Evolutionary conservation across 116 monocot species (phyloP), one percentile per base, ranked within the genome.

Genomic region (Cymodocea nodosa): DNA sequence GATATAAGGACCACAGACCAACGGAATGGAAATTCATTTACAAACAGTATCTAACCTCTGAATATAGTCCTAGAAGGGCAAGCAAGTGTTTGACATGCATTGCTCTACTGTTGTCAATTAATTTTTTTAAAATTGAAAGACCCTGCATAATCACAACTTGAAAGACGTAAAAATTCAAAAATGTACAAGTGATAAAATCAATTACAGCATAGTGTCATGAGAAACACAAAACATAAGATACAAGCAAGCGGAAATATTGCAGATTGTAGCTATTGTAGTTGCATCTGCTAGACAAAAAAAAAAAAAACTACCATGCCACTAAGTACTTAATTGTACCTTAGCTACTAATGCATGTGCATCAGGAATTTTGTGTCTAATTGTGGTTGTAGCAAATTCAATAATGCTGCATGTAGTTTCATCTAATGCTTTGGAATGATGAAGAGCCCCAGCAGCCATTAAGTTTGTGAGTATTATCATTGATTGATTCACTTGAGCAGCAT

Each of bases 381-480:
- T 73, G 7, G 73, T 72, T 65, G 73, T 35, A 52, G 77, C 64
- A 77, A 89, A 92, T 23, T 86, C 84, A 56, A 89, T 78, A 56
- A 98, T 73, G 51, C 80, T 50, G 40, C 60, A 68, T 69, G 84
- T 82, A 13, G 85, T 79, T 63, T 84, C 80, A 84, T 87, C 82
- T 56, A 79, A 58, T 55, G 72, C 79, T 50, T 77, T 59, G 68
- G 61, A 82, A 81, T 73, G 71, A 65, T 76, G 80, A 71, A 73
- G 76, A 35, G 64, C 71, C 34, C 88, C 80, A 22, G 89, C 85
- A 23, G 80, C 78, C 61, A 91, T 68, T 52, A 91, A 64, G 75
- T 91, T 89, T 67, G 78, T 57, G 23, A 87, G 68, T 76, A 98
- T 84, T 76, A 74, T 76, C 55, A 98, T 74, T 35, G 89, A 82